A percentile compares a stretch with the other conserved stretches of the same genome.
Evolutionary conservation across 1,139 yeast species (phyloP).

Genomic region (Debaryomycetaceae sp.): DNA sequence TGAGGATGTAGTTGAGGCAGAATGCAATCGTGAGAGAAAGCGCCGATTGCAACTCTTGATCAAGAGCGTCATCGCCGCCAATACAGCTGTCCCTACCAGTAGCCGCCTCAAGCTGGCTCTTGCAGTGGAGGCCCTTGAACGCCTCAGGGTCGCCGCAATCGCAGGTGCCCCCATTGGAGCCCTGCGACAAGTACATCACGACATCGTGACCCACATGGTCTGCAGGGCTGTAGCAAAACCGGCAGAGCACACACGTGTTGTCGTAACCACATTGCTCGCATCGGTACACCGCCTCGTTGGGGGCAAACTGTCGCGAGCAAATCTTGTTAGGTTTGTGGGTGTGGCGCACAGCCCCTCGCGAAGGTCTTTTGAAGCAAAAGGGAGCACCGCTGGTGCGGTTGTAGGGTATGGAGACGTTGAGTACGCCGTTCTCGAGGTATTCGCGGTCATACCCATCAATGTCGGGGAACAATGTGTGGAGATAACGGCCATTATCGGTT

Average conservation of each 20-base stretch:
- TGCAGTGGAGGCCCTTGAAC: constrained; percentile 60
- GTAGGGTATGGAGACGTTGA: too few relatives aligned
- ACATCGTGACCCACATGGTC: constrained; percentile 68
- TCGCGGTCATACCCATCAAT: too few relatives aligned
- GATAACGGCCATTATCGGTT: too few relatives aligned
- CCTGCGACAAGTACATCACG: constrained; percentile 45
- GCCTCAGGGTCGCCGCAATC: constrained; percentile 93
- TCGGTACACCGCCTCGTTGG: constrained; percentile 62
- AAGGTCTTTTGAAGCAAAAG: too few relatives aligned
- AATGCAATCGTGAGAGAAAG: constrained; percentile 29
- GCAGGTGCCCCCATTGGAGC: constrained; percentile 60
- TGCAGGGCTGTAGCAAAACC: constrained; percentile 59
- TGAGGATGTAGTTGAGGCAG: constrained; percentile 46
- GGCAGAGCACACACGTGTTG: constrained; percentile 71
- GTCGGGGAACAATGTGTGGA: too few relatives aligned
- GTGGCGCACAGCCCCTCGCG: too few relatives aligned
- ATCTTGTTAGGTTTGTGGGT: constrained; percentile 35
- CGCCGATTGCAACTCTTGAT: constrained; percentile 12
- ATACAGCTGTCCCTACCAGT: neutral
- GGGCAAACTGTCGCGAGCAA: constrained; percentile 58
- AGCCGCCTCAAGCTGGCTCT: constrained; percentile 16
- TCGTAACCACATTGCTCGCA: constrained; percentile 68
- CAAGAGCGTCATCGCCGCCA: constrained; percentile 10
- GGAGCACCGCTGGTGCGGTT: too few relatives aligned
- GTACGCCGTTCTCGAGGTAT: too few relatives aligned